These are phyloP conservation scores for Beta vulgaris DNA, from an alignment of 148 eudicot genomes.

Conservation along the genomic window DNA sequence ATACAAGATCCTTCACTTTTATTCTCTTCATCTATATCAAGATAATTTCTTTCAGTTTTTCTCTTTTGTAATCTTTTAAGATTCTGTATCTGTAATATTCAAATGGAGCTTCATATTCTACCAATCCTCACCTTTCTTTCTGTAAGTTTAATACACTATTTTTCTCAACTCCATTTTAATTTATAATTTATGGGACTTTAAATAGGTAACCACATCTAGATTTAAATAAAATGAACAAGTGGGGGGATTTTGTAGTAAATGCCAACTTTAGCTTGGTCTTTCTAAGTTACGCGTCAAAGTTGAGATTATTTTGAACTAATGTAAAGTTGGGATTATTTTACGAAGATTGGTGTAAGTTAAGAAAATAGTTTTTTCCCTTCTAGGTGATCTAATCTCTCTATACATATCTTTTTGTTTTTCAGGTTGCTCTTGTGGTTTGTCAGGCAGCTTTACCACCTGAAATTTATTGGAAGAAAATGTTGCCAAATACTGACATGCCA, in stretches of 20 bases:
- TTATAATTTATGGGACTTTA: too few species aligned
- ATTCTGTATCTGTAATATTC: neutral
- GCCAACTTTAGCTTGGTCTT: too few species aligned
- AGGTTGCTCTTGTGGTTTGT: constrained; percentile 47
- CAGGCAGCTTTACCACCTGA: constrained; percentile 53
- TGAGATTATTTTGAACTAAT: too few species aligned
- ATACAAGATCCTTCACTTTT: constrained; percentile 3
- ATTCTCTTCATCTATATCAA: neutral
- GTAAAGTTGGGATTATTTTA: too few species aligned
- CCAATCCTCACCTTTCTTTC: constrained; percentile 22
- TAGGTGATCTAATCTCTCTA: too few species aligned
- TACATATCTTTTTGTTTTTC: neutral
- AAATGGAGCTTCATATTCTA: constrained; percentile 28
- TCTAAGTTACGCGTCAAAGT: too few species aligned
- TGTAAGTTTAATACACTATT: constrained; percentile 23
- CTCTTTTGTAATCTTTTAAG: neutral
- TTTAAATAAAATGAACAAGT: too few species aligned
- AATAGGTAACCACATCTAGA: too few species aligned
- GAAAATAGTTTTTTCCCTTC: too few species aligned
- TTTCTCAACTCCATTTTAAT: too few species aligned
- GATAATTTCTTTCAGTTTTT: neutral
- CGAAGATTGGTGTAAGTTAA: too few species aligned
- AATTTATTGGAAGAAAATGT: constrained; percentile 52
- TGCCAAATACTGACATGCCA: constrained; percentile 64
- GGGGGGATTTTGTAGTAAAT: too few species aligned